phyloP scores from a whole-genome alignment of 257 asterid species.

The Jaltomata sinuosa region DNA sequence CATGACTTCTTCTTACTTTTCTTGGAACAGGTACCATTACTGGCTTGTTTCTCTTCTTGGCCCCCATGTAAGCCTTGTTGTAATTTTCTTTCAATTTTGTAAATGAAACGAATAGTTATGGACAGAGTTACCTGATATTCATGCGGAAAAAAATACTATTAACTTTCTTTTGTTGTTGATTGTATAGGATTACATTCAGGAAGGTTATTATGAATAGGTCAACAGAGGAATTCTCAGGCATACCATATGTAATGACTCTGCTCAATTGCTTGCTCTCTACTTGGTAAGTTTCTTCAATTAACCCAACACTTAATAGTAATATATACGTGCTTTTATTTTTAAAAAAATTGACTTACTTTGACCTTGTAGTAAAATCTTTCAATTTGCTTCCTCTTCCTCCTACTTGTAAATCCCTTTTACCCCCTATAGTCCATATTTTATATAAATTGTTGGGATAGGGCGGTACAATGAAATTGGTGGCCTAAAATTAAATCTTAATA shows the following conservation, averaged over 20 bases:
- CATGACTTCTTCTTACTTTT: too few species aligned
- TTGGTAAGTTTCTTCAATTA: conserved; percentile 22
- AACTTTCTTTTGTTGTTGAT: neutral
- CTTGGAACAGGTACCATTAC: too few species aligned
- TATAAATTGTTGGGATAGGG: too few species aligned
- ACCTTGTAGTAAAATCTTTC: neutral
- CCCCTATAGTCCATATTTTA: too few species aligned
- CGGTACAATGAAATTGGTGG: too few species aligned
- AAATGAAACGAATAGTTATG: too few species aligned
- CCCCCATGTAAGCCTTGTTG: too few species aligned
- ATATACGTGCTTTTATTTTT: neutral
- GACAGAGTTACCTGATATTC: too few species aligned
- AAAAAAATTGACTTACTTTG: neutral
- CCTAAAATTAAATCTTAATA: too few species aligned
- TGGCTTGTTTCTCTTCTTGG: too few species aligned
- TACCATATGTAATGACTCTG: conserved; percentile 55
- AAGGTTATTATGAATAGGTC: conserved; percentile 39
- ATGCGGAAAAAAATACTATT: neutral
- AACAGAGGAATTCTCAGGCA: conserved; percentile 56
- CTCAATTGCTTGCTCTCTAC: conserved; percentile 56
- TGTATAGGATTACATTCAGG: conserved; percentile 46
- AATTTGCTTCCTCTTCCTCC: neutral
- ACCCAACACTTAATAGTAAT: neutral
- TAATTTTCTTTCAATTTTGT: too few species aligned
- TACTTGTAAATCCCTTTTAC: neutral